These are phyloP conservation scores for Thermoascus crustaceus DNA, from an alignment of 2,329 filamentous ascomycete genomes.

Conservation along the genomic window DNA sequence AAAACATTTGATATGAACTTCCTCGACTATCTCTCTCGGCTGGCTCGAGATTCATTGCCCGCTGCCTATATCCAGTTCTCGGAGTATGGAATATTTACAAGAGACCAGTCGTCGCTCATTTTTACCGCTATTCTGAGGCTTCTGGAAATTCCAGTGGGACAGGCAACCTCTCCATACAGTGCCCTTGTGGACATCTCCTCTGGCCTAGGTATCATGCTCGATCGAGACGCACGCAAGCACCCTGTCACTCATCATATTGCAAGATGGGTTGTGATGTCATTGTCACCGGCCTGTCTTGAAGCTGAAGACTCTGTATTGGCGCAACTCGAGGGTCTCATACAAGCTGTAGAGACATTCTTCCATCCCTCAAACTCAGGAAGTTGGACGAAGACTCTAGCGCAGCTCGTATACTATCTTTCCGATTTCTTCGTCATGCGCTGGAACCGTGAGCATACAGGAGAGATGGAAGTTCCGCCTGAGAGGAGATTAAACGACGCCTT, in stretches of 20 bases:
- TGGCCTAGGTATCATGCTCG: slow-evolving; percentile 76
- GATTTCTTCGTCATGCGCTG: slow-evolving; percentile 97
- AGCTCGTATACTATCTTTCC: slow-evolving; percentile 83
- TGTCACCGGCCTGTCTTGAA: slow-evolving; percentile 75
- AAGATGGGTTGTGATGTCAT: slow-evolving; percentile 82
- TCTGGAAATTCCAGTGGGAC: slow-evolving; percentile 91
- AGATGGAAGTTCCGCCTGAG: slow-evolving; percentile 76
- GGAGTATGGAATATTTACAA: slow-evolving; percentile 82
- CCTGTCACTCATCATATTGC: slow-evolving; percentile 88
- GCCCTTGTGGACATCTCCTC: slow-evolving; percentile 68
- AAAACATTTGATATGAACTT: slow-evolving; percentile 80
- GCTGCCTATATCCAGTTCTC: slow-evolving; percentile 70
- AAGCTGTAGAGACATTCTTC: slow-evolving; percentile 97
- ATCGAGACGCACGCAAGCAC: slow-evolving; percentile 89
- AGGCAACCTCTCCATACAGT: slow-evolving; percentile 88
- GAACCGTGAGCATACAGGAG: slow-evolving; percentile 89
- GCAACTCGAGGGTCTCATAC: slow-evolving; percentile 81
- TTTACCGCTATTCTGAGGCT: slow-evolving; percentile 86
- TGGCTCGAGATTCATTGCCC: slow-evolving; percentile 74
- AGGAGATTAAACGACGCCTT: slow-evolving; percentile 71
- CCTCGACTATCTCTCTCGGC: slow-evolving; percentile 78
- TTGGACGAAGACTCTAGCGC: slow-evolving; percentile 85
- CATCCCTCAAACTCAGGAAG: slow-evolving; percentile 90
- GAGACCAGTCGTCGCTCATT: slow-evolving; percentile 82
- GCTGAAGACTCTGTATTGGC: slow-evolving; percentile 71